Base-by-base conservation (phyloP, 495 filamentous ascomycete species). In the Penicillium bovifimosum region DNA sequence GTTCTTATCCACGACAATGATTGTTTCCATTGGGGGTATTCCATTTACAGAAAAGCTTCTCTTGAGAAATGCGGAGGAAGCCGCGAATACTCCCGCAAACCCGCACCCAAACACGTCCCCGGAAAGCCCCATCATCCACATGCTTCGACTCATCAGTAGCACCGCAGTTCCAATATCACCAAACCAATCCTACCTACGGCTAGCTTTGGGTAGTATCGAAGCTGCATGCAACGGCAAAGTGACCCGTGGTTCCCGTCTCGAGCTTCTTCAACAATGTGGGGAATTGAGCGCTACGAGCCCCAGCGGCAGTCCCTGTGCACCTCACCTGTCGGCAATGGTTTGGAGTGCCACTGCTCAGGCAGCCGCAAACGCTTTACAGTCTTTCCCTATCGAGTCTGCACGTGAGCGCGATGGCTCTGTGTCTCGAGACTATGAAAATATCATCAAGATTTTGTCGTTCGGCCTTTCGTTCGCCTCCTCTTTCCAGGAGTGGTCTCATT, bases 21-120 rank as follows among this genome's bases (percentile, higher is more conserved):
- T 91, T 0, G 67, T 75, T 9, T 80, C 79, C 0, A 71, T 96
- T 10, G 92, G 91, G 2, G 68, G 79, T 5, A 76, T 87, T 10
- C 79, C 86, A 2, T 95, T 96, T 61, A 87, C 86, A 0, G 90
- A 96, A 55, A 91, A 86, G 57, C 76, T 85, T 36, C 31, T 82
- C 63, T 47, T 75, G 41, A 70, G 70, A 43, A 73, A 62, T 13
- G 56, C 66, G 1, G 71, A 75, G 38, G 67, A 69, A 17, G 63
- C 61, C 14, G 63, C 66, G 13, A 76, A 61, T 43, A 84, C 81
- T 5, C 81, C 82, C 20, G 79, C 63, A 36, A 57, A 68, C 48
- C 36, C 60, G n/a, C 46, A 41, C 10, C 31, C 55, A 20, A 62
- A 61, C 16, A 56, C 61, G 24, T 67, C 63, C 34, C 51, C 64